Evolutionary conservation across 352 stramenopile species (phyloP), one percentile per base, ranked within the genome.

Genomic region (Thalassiosira oceanica): DNA sequence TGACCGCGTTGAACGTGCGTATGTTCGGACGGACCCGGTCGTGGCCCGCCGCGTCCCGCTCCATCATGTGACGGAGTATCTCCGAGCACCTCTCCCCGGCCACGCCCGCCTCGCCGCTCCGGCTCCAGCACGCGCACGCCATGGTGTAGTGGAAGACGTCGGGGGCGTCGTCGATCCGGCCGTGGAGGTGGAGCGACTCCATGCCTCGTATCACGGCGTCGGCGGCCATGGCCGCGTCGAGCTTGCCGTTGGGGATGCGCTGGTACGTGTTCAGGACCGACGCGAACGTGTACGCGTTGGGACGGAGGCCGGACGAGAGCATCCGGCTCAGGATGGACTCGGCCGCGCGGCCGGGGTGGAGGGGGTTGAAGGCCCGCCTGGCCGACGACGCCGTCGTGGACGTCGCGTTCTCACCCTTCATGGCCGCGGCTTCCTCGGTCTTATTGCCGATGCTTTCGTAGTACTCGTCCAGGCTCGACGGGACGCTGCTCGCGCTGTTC

Each of bases 71-170:
- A 27, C 56, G 37, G 7, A 89, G 54, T 39, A 89, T 86, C 66
- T 89, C 43, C 3, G 72, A 68, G 44, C 64, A 79, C 15, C 74
- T 41, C 36, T 78, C 55, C 29, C 62, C 50, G 13, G 64, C 68
- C 35, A 64, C 24, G 3, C 45, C 52, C 36, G 67, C 39, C 10
- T 77, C 51, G 15, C 64, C 66, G 18, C 66, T 80, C 26, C 67
- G 55, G 43, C 53, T 61, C 81, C 81, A 89, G 26, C 64, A 74
- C 8, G 64, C 60, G 20, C 68, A 83, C 20, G 87, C 64, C 67
- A 89, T 87, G 3, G 81, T 89, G 31, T 82, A 82, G 51, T 80
- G 72, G 35, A 76, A 84, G 1, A 84, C 69, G 53, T 87, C 81
- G 6, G 81, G 81, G 23, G 76, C 70, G 3, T 78, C 49, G 18